Evolutionary conservation across 805 yeast genomes (phyloP).

Genomic region (Candida morakotiae): DNA sequence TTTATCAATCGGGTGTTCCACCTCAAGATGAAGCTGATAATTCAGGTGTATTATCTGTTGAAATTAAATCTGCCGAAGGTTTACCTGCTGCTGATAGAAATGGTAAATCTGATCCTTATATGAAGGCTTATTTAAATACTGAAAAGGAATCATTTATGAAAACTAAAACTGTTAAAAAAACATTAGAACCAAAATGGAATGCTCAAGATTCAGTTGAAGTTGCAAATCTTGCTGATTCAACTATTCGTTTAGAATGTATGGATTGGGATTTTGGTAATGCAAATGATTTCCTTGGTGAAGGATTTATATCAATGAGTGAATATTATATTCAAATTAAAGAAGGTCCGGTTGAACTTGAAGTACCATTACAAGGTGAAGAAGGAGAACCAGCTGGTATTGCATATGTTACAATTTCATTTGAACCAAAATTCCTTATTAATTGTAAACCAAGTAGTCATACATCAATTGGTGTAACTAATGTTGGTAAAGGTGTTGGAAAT

Average conservation of each 20-base stretch:
- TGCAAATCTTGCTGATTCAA: constrained; percentile 57
- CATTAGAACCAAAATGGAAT: constrained; percentile 87
- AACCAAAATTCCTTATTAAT: constrained; percentile 64
- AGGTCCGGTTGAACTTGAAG: constrained; percentile 54
- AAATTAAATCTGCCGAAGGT: constrained; percentile 58
- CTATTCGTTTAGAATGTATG: constrained; percentile 51
- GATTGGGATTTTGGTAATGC: constrained; percentile 96
- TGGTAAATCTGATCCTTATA: constrained; percentile 93
- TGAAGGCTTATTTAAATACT: constrained; percentile 64
- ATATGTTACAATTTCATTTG: constrained; percentile 55
- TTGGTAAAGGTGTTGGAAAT: constrained; percentile 41
- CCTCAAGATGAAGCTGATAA: constrained; percentile 71
- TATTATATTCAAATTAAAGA: constrained; percentile 14
- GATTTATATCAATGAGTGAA: constrained; percentile 50
- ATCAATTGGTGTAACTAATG: constrained; percentile 23
- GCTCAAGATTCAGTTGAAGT: constrained; percentile 59
- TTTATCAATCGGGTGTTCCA: constrained; percentile 54
- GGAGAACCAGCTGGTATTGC: constrained; percentile 62
- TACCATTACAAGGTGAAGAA: constrained; percentile 48
- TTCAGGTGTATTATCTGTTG: constrained; percentile 65
- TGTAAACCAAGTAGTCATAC: constrained; percentile 23
- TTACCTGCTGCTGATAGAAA: constrained; percentile 84
- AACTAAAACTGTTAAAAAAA: constrained; percentile 79
- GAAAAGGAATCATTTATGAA: constrained; percentile 56
- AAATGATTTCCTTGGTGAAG: constrained; percentile 78